Percentiles rank a stretch among this genome's conserved stretches.
phyloP scores from a whole-genome alignment of 2,329 filamentous ascomycete genomes.

The Alternaria novae-zelandiae region DNA sequence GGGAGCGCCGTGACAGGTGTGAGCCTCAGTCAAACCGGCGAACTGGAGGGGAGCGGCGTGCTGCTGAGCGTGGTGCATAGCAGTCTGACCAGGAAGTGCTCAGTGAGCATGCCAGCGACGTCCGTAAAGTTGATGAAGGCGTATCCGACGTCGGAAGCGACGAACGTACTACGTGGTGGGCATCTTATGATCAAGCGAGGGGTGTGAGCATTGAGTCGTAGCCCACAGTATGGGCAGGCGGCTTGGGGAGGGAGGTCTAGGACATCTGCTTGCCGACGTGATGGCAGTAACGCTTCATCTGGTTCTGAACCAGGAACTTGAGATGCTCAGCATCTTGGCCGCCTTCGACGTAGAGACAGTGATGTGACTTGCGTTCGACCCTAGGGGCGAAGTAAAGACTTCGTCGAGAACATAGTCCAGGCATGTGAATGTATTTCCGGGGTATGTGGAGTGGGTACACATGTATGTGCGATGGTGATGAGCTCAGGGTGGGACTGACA shows the following conservation, averaged over 20 bases:
- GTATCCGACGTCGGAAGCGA: conserved; percentile 20
- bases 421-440: neutral
- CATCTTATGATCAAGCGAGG: conserved; percentile 31
- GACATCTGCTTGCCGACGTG: conserved; percentile 10
- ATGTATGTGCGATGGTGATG: neutral
- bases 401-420: neutral
- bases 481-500: neutral
- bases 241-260: conserved; percentile 20
- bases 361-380: conserved; percentile 21
- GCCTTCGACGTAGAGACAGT: conserved; percentile 29
- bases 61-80: conserved; percentile 25
- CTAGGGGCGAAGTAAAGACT: conserved; percentile 20
- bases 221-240: conserved; percentile 16
- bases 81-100: conserved; percentile 48
- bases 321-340: conserved; percentile 34
- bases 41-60: conserved; percentile 17
- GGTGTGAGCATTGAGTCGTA: conserved; percentile 19
- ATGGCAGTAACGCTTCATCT: conserved; percentile 37
- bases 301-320: conserved; percentile 29
- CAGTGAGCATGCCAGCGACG: conserved; percentile 9
- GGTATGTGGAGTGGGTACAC: neutral
- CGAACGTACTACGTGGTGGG: neutral
- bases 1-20: conserved; percentile 44
- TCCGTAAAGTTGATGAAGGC: conserved; percentile 8
- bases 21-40: conserved; percentile 19